Base-by-base conservation (phyloP, 352 stramenopile species). In the Lagenidium sp. region DNA sequence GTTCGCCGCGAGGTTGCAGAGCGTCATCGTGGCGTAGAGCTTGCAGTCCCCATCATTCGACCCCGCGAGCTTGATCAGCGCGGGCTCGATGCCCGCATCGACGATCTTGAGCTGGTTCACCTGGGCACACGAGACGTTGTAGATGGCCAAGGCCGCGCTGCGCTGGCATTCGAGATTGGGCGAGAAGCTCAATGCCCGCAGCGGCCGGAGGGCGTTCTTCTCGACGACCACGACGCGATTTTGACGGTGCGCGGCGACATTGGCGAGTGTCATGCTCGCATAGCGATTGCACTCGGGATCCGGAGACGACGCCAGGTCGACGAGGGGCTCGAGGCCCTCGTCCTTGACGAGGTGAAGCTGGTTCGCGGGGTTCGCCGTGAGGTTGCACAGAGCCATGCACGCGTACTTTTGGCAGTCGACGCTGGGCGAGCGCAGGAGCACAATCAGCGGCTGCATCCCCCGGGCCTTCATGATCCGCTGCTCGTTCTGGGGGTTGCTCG, bases 1-100 rank as follows among this genome's bases (percentile, higher is more conserved):
- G 56, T 98, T 98, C 6, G 89, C 95, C 13, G 92, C 86, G 36
- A 99, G 59, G 60, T 99, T 99, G 41, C 85, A 88, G 26, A 98
- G 64, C 18, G 93, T 87, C 94, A 98, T 98, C 32, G 85, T 84
- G 19, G 93, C 79, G 47, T 97, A 98, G 5, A 85, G 80, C 45
- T 96, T 95, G 69, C 82, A 97, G 49, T 98, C 84, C 35, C 95
- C 68, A 47, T 98, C 94, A 36, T 76, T 71, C 16, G 71, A 77
- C 19, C 66, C 61, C 4, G 85, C 88, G 15, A 97, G 68, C 28
- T 65, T 57, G 26, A 98, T 80, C 12, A 98, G 75, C 4, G 84
- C 76, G 1, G 83, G 57, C 25, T 93, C 77, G n/a, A 97, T 73
- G 25, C 90, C 77, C 15, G 85, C 73, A 18, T 95, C 77, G 4